Evolutionary conservation across 148 eudicot species (phyloP).

Genomic region (Bassia scoparia): DNA sequence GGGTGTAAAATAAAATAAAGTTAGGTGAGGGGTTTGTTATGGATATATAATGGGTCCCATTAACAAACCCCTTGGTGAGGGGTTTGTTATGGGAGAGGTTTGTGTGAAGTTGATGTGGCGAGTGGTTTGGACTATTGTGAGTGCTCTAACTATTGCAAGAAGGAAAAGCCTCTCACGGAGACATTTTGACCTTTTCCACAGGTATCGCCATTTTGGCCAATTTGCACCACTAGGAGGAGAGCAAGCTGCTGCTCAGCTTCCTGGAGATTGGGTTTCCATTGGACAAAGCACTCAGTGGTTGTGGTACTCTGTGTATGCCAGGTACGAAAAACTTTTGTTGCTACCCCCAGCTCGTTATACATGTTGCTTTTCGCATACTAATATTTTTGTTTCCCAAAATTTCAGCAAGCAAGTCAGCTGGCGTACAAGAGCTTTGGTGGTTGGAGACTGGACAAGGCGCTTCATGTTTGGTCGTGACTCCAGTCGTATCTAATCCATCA

Average conservation of each 20-base stretch:
- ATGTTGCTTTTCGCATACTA: not conserved
- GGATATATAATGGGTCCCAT: too few species aligned
- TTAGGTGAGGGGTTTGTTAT: too few species aligned
- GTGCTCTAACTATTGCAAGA: not conserved
- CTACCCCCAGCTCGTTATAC: not conserved
- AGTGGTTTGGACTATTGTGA: too few species aligned
- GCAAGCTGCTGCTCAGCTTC: conserved; percentile 90
- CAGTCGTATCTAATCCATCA: conserved; percentile 42
- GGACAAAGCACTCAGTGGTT: conserved; percentile 83
- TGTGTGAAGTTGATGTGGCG: too few species aligned
- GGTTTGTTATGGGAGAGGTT: too few species aligned
- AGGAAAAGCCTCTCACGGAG: not conserved
- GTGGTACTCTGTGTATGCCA: conserved; percentile 85
- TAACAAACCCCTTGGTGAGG: too few species aligned
- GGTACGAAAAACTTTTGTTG: conserved; percentile 30
- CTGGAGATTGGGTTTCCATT: conserved; percentile 89
- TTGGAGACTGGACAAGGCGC: conserved; percentile 73
- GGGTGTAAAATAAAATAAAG: too few species aligned
- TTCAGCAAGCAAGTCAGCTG: conserved; percentile 88
- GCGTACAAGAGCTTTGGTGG: conserved; percentile 78
- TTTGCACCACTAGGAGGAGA: conserved; percentile 96
- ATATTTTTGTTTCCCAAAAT: not conserved
- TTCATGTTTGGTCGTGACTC: conserved; percentile 84
- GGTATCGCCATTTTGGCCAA: conserved; percentile 85
- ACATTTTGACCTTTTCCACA: conserved; percentile 15